These are phyloP conservation scores for Kuraishia cidri DNA, from an alignment of 805 yeast species.

Conservation along the genomic window DNA sequence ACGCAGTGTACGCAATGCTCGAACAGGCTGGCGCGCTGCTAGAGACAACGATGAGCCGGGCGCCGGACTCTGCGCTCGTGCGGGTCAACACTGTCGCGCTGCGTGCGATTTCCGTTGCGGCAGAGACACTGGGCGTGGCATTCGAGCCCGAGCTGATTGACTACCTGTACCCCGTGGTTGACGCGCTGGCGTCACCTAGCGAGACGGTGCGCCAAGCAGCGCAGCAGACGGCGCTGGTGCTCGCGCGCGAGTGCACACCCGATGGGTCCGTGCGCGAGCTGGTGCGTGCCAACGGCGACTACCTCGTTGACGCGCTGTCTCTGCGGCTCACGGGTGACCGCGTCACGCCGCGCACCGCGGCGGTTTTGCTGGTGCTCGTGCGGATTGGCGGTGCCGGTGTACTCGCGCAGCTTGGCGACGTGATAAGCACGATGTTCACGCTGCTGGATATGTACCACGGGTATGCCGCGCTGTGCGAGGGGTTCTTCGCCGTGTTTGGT, in stretches of 20 bases:
- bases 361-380: conserved; percentile 60
- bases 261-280: conserved; percentile 46
- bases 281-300: conserved; percentile 66
- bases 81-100: conserved; percentile 28
- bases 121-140: conserved; percentile 21
- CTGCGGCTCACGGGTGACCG: conserved; percentile 58
- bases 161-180: conserved; percentile 62
- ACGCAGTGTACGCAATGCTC: not conserved
- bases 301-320: conserved; percentile 73
- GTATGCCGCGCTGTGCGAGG: conserved; percentile 61
- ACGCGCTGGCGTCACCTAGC: conserved; percentile 54
- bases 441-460: conserved; percentile 82
- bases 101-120: conserved; percentile 27
- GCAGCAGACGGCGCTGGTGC: conserved; percentile 35
- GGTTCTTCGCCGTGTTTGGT: conserved; percentile 64
- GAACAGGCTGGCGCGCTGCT: conserved; percentile 16
- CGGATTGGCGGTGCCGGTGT: conserved; percentile 62
- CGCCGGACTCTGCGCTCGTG: conserved; percentile 10
- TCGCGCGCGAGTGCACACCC: conserved; percentile 45
- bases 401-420: conserved; percentile 60
- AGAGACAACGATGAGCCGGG: conserved; percentile 18
- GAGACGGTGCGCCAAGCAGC: conserved; percentile 39
- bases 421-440: conserved; percentile 65
- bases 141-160: conserved; percentile 59
- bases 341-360: conserved; percentile 66